Percentiles rank a stretch among this genome's conserved stretches.
Evolutionary conservation across 305 asterid species (phyloP).

Genomic region (Ilex paraguariensis): DNA sequence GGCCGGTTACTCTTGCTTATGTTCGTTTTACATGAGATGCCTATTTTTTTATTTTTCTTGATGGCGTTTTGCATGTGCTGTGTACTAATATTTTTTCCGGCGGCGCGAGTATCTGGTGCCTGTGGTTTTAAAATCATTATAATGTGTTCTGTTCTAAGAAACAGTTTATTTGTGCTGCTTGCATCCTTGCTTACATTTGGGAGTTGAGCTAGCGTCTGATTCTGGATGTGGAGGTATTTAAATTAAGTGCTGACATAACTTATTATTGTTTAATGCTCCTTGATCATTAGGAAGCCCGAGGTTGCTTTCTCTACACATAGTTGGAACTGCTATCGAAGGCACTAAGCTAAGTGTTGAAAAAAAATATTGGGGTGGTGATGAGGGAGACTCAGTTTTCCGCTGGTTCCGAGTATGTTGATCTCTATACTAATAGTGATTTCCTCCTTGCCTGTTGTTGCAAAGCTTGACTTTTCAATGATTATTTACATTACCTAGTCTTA

Average conservation of each 20-base stretch:
- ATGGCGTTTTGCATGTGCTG: no score
- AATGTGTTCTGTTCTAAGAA: no score
- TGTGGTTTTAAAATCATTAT: no score
- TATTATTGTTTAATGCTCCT: slow-evolving; percentile 8
- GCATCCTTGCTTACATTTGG: no score
- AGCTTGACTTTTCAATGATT: neutral
- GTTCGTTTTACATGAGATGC: no score
- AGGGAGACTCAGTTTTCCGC: slow-evolving; percentile 87
- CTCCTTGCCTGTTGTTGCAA: slow-evolving; percentile 8
- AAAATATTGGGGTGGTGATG: slow-evolving; percentile 99
- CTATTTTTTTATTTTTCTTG: no score
- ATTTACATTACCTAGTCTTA: neutral
- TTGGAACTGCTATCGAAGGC: slow-evolving; percentile 82
- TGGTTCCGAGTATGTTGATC: slow-evolving; percentile 82
- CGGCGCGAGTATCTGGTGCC: no score
- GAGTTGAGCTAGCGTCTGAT: no score
- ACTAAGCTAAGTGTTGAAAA: slow-evolving; percentile 58
- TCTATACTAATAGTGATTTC: slow-evolving; percentile 5
- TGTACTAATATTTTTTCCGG: no score
- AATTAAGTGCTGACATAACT: neutral
- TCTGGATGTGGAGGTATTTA: slow-evolving; percentile 6
- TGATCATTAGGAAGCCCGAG: slow-evolving; percentile 71
- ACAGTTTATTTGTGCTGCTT: neutral
- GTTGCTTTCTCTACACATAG: slow-evolving; percentile 66
- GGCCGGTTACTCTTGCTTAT: no score